A percentile compares a stretch with the other conserved stretches of the same genome.
Conservation (phyloP, 1,139 yeast genomes). For the Tardiomyces digboiensis region DNA sequence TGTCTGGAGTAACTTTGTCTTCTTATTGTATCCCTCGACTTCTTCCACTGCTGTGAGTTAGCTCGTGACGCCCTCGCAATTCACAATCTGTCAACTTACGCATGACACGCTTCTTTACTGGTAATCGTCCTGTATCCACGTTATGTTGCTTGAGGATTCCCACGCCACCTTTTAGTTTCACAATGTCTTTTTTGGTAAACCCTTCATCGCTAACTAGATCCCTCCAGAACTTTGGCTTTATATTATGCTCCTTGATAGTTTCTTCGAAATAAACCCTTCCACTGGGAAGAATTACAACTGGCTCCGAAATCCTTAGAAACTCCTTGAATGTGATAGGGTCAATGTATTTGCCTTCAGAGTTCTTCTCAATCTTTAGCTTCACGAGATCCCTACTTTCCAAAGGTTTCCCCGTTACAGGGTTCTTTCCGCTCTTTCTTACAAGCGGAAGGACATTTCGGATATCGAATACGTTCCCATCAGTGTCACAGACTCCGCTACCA, state of each 20-base stretch:
- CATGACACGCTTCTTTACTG: constrained; percentile 20
- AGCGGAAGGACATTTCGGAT: constrained; percentile 24
- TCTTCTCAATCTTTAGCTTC: constrained; percentile 20
- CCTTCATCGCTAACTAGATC: constrained; percentile 26
- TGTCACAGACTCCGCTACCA: constrained; percentile 22
- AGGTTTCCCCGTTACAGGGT: constrained; percentile 26
- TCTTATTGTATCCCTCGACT: background rate
- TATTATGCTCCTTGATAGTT: constrained; percentile 24
- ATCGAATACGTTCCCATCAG: constrained; percentile 27
- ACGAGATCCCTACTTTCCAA: constrained; percentile 18
- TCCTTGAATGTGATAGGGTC: constrained; percentile 29
- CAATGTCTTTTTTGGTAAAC: constrained; percentile 22
- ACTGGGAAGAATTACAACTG: constrained; percentile 23
- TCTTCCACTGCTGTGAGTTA: background rate
- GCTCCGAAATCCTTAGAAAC: constrained; percentile 20
- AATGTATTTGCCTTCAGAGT: constrained; percentile 21
- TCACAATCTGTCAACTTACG: too few species aligned
- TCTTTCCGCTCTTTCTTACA: constrained; percentile 20
- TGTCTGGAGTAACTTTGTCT: background rate
- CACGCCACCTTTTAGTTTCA: constrained; percentile 20
- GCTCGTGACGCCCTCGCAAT: too few species aligned
- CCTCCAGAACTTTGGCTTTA: constrained; percentile 21
- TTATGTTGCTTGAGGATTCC: constrained; percentile 15
- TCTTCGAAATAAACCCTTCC: constrained; percentile 27
- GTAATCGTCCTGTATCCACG: constrained; percentile 15